phyloP scores from a whole-genome alignment of 805 yeast genomes.

The Suhomyces prunicola region DNA sequence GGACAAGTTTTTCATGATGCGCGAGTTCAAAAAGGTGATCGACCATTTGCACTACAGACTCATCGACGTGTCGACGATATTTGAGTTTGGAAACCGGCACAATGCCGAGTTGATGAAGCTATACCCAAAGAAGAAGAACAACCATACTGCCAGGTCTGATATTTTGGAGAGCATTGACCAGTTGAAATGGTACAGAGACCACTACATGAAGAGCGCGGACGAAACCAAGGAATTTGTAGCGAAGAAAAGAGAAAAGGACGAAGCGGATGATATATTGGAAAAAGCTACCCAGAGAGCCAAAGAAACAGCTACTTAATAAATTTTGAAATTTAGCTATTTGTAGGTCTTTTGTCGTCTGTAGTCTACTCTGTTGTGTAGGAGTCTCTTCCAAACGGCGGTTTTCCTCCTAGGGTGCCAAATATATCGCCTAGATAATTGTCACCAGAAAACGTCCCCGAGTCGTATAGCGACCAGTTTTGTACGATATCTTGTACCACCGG shows the following conservation, averaged over 20 bases:
- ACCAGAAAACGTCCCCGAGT: slow-evolving; percentile 34
- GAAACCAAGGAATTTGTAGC: slow-evolving; percentile 12
- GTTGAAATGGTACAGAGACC: slow-evolving; percentile 68
- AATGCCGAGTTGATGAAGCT: slow-evolving; percentile 57
- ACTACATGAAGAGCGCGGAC: slow-evolving; percentile 47
- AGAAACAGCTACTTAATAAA: too few species aligned
- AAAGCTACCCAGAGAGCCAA: neutral
- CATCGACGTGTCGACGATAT: slow-evolving; percentile 83
- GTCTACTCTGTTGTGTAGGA: neutral
- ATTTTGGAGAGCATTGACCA: slow-evolving; percentile 86
- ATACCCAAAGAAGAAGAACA: slow-evolving; percentile 61
- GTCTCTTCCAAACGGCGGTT: slow-evolving; percentile 36
- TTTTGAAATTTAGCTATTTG: too few species aligned
- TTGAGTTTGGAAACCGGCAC: slow-evolving; percentile 78
- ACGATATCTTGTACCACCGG: slow-evolving; percentile 55
- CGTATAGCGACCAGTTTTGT: slow-evolving; percentile 43
- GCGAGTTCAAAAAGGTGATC: slow-evolving; percentile 77
- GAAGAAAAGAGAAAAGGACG: too few species aligned
- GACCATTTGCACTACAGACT: slow-evolving; percentile 67
- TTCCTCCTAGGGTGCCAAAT: slow-evolving; percentile 51
- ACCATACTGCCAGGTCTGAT: slow-evolving; percentile 87
- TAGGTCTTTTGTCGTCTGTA: neutral
- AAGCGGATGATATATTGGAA: neutral
- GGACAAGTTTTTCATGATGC: slow-evolving; percentile 80
- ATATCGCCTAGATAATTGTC: slow-evolving; percentile 61